phyloP scores from a whole-genome alignment of 2,329 filamentous ascomycete species.

The Diaporthe citriasiana region DNA sequence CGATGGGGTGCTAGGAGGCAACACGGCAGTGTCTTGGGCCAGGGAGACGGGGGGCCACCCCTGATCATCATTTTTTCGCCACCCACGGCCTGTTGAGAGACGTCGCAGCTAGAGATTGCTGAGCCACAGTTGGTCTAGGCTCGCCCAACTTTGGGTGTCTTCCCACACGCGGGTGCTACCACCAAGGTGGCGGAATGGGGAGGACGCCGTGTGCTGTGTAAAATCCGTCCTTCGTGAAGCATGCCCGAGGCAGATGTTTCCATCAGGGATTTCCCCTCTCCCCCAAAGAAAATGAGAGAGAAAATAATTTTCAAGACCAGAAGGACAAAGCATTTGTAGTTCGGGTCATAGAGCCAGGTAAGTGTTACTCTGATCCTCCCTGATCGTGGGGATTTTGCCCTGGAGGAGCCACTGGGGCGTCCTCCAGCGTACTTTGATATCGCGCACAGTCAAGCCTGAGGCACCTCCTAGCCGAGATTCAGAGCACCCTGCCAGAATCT shows the following conservation, averaged over 20 bases:
- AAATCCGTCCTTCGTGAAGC: background rate
- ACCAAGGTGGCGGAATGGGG: conserved; percentile 4
- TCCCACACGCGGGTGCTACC: conserved; percentile 18
- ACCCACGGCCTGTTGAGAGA: conserved; percentile 32
- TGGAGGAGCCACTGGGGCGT: background rate
- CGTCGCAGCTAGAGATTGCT: conserved; percentile 36
- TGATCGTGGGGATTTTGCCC: background rate
- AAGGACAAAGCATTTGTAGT: background rate
- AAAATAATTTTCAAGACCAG: background rate
- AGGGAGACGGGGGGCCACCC: conserved; percentile 29
- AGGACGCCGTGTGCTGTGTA: background rate
- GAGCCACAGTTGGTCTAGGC: conserved; percentile 47
- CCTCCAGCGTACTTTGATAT: conserved; percentile 11
- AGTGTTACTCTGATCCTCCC: background rate
- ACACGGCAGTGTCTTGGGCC: conserved; percentile 35
- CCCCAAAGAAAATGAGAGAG: background rate
- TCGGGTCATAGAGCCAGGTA: background rate
- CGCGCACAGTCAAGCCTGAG: conserved; percentile 1
- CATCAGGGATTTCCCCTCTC: background rate
- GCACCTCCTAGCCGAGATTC: conserved; percentile 22
- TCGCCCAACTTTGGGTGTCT: conserved; percentile 14
- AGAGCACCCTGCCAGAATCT: conserved; percentile 12
- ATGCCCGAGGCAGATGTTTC: background rate
- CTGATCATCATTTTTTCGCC: conserved; percentile 40
- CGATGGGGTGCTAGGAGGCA: conserved; percentile 36